A percentile compares a stretch with the other conserved stretches of the same genome.
phyloP scores from a whole-genome alignment of 352 stramenopile genomes.

The Globisporangium sylvaticum region DNA sequence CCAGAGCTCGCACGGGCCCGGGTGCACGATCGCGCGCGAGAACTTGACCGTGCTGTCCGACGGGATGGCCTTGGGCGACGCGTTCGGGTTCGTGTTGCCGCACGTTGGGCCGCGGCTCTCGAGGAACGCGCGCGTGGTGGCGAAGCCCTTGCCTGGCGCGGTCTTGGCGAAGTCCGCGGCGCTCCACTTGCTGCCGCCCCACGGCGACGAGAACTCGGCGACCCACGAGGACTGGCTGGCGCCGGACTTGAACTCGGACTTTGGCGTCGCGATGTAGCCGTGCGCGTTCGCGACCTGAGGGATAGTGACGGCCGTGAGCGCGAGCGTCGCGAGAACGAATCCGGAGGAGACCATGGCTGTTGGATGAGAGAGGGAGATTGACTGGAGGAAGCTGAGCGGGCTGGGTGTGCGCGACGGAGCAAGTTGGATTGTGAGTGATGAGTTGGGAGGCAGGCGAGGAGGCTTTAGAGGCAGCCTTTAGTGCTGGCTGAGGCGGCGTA shows the following conservation, averaged over 20 bases:
- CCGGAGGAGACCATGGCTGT: background rate
- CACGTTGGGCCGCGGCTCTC: conserved; percentile 14
- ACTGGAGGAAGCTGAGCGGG: background rate
- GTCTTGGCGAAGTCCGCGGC: background rate
- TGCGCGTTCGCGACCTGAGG: background rate
- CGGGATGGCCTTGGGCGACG: conserved; percentile 26
- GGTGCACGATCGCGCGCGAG: conserved; percentile 5
- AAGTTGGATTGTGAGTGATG: no score
- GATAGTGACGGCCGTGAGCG: background rate
- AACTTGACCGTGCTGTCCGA: conserved; percentile 22
- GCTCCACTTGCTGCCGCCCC: background rate
- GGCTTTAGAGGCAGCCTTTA: no score
- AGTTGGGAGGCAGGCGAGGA: no score
- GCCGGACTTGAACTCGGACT: background rate
- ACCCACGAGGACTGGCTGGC: background rate
- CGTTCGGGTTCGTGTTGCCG: conserved; percentile 28
- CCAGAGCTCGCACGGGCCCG: conserved; percentile 42
- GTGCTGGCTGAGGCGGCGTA: no score
- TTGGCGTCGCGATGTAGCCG: background rate
- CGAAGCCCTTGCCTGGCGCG: conserved; percentile 3
- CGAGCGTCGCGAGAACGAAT: background rate
- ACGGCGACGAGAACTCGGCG: background rate
- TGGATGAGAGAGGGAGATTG: background rate
- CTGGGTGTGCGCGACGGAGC: no score
- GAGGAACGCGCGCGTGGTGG: conserved; percentile 2